Conservation (phyloP, 257 asterid genomes). For the Echium plantagineum region DNA sequence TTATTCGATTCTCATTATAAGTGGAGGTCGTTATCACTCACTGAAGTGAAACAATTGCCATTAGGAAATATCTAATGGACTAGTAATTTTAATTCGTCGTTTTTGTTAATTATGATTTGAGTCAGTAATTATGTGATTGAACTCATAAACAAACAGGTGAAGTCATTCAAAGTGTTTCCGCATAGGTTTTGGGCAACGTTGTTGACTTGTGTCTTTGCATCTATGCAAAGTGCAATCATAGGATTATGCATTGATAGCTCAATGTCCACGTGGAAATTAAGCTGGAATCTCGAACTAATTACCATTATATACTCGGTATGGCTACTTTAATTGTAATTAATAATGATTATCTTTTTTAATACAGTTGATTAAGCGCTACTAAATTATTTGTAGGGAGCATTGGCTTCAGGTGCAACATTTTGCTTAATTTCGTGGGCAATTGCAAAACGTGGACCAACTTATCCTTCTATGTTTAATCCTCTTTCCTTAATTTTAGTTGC, state of each 20-base stretch:
- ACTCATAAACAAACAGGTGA: slow-evolving; percentile 23
- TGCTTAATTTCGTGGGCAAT: slow-evolving; percentile 40
- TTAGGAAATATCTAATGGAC: no score
- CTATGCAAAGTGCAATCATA: slow-evolving; percentile 25
- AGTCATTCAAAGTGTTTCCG: slow-evolving; percentile 33
- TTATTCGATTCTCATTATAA: no score
- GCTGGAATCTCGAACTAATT: slow-evolving; percentile 42
- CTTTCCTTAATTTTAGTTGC: slow-evolving; percentile 34
- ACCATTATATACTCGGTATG: slow-evolving; percentile 52
- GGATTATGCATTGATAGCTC: slow-evolving; percentile 38
- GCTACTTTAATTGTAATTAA: no score
- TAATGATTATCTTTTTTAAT: no score
- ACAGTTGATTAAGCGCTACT: no score
- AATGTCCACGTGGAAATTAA: slow-evolving; percentile 30
- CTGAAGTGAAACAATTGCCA: no score
- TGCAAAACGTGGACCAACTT: slow-evolving; percentile 45
- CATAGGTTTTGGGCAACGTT: slow-evolving; percentile 34
- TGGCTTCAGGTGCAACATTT: slow-evolving; percentile 46
- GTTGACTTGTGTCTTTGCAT: slow-evolving; percentile 28
- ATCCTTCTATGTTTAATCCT: slow-evolving; percentile 70
- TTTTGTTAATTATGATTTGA: no score
- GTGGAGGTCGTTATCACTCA: no score
- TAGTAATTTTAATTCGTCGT: no score
- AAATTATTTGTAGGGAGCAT: slow-evolving; percentile 27
- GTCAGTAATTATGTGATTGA: neutral